Base-by-base conservation (phyloP, 768 basidiomycete species). In the Boletus rufocinnamomeus region DNA sequence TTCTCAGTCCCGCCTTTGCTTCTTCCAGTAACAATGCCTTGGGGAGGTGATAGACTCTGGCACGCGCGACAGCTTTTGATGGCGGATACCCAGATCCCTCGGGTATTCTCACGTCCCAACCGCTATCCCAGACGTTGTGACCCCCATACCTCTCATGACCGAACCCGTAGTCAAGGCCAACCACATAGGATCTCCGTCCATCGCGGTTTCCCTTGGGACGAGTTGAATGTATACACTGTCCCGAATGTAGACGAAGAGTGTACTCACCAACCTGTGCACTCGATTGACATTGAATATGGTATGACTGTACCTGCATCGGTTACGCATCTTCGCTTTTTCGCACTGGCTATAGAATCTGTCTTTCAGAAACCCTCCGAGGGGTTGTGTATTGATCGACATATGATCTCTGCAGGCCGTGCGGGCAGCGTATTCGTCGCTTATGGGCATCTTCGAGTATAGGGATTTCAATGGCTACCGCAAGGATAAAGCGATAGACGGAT, bases 361-460 rank as follows among this genome's bases (percentile, higher is more conserved):
- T 0, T 37, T 37, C 32, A 53, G 11, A 6, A 58, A 60, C 27
- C 61, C 61, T 53, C 56, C 48, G 32, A 66, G 51, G 5, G 57
- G 55, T 35, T 53, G 52, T 13, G 59, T 52, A 32, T 52, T 56
- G 40, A 65, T 51, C 41, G 28, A 27, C 19, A 21, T 58, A 43
- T 66, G 64, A 28, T 60, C 50, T 50, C 58, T 57, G 32, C 64
- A 66, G 47, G 51, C 54, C n/a, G 64, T 66, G n/a, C 58, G 53
- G 19, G 64, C 56, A 27, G 64, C 61, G 7, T 62, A 66, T 56
- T 66, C 58, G 48, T 63, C 53, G 47, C 34, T 66, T 25, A 66
- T 40, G 44, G 61, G 61, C 65, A 66, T 66, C 14, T 19, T 41
- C 13, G 40, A 23, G 35, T 25, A 17, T 23, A 28, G 6, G 35